Percentiles rank a stretch among this genome's conserved stretches.
phyloP scores from a whole-genome alignment of 495 filamentous ascomycete genomes.

The Penicillium daleae region DNA sequence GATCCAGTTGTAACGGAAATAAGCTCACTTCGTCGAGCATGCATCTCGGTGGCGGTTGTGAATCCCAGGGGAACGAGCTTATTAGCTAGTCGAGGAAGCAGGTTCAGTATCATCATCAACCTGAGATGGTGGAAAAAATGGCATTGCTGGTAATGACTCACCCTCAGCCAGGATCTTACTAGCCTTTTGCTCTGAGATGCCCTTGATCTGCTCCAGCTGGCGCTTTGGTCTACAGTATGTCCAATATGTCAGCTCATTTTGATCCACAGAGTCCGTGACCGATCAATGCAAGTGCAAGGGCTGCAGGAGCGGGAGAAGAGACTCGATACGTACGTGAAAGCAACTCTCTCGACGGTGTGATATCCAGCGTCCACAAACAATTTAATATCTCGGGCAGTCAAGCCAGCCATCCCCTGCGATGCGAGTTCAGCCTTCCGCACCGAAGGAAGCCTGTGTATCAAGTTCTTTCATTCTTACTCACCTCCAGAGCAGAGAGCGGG shows the following conservation, averaged over 20 bases:
- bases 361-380: conserved; percentile 88
- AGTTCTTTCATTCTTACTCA: conserved; percentile 40
- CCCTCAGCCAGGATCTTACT: conserved; percentile 92
- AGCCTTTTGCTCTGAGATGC: conserved; percentile 95
- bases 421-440: not conserved
- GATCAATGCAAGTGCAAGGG: not conserved
- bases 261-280: not conserved
- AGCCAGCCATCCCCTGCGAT: conserved; percentile 71
- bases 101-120: not conserved
- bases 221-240: conserved; percentile 65
- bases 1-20: conserved; percentile 98
- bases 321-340: conserved; percentile 70
- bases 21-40: conserved; percentile 89
- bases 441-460: not conserved
- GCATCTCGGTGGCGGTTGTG: conserved; percentile 99
- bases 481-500: conserved; percentile 87
- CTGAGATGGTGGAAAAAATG: conserved; percentile 19
- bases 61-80: conserved; percentile 99
- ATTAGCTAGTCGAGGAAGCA: conserved; percentile 64
- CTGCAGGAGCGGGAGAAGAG: not conserved
- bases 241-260: conserved; percentile 7
- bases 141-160: conserved; percentile 37
- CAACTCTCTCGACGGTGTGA: conserved; percentile 92
- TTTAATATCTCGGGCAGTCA: conserved; percentile 94
- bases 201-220: conserved; percentile 89